Evolutionary conservation across 352 stramenopile species (phyloP).

Genomic region (Pythium apleroticum): DNA sequence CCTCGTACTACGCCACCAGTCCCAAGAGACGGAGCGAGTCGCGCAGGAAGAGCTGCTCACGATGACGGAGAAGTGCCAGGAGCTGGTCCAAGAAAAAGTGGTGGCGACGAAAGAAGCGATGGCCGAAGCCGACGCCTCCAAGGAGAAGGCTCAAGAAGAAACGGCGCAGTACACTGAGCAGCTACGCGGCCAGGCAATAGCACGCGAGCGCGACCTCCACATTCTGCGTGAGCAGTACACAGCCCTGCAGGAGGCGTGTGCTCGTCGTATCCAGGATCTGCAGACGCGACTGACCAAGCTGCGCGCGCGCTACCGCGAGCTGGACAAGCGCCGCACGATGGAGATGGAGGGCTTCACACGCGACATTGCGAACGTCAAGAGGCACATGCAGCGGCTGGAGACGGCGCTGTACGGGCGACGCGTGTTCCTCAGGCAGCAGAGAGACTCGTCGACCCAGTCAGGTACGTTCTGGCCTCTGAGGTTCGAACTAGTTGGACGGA

Average conservation of each 20-base stretch:
- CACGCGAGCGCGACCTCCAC: slow-evolving; percentile 60
- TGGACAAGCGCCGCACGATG: slow-evolving; percentile 72
- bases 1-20: slow-evolving; percentile 65
- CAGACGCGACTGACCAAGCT: slow-evolving; percentile 67
- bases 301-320: slow-evolving; percentile 49
- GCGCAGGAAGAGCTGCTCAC: slow-evolving; percentile 58
- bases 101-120: slow-evolving; percentile 40
- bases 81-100: slow-evolving; percentile 42
- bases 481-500: neutral
- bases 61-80: slow-evolving; percentile 41
- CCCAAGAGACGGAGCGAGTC: slow-evolving; percentile 56
- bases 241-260: slow-evolving; percentile 69
- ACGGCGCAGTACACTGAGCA: slow-evolving; percentile 53
- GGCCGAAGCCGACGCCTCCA: slow-evolving; percentile 46
- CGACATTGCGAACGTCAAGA: slow-evolving; percentile 58
- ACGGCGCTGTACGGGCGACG: slow-evolving; percentile 60
- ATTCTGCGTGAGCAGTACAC: slow-evolving; percentile 81
- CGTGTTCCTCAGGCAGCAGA: slow-evolving; percentile 8
- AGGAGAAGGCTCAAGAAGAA: slow-evolving; percentile 52
- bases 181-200: slow-evolving; percentile 54
- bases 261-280: slow-evolving; percentile 65
- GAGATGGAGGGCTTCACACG: slow-evolving; percentile 85
- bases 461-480: neutral
- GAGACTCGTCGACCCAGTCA: neutral
- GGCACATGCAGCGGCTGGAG: slow-evolving; percentile 73